Conservation (phyloP, 225 moss, liverwort and hornwort genomes). For the Pleurozium schreberi region DNA sequence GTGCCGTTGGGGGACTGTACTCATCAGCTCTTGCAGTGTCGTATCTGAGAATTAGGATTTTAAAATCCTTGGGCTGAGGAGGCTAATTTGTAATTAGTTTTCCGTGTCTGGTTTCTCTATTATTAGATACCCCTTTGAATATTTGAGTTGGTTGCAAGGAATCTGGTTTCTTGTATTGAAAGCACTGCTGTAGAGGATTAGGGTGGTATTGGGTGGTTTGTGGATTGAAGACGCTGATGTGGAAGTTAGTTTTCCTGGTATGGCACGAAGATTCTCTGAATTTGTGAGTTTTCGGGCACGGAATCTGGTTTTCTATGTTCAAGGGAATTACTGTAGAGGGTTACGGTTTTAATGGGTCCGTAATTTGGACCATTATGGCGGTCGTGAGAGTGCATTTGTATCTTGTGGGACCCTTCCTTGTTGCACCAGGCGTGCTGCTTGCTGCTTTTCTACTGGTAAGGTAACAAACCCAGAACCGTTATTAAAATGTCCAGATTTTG, state of each 20-base stretch:
- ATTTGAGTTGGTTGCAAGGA: too few species aligned
- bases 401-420: not conserved
- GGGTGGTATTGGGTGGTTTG: not conserved
- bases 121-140: too few species aligned
- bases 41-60: too few species aligned
- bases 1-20: too few species aligned
- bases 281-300: not conserved
- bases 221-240: not conserved
- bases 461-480: not conserved
- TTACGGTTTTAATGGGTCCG: not conserved
- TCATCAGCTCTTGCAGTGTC: too few species aligned
- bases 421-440: not conserved
- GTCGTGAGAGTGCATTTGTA: not conserved
- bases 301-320: not conserved
- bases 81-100: too few species aligned
- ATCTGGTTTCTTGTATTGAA: not conserved
- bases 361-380: not conserved
- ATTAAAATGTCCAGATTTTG: not conserved
- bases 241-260: not conserved
- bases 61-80: too few species aligned
- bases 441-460: not conserved
- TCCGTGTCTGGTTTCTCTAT: too few species aligned
- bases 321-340: too few species aligned
- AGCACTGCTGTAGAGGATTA: not conserved
- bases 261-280: not conserved